Evolutionary conservation across 2,329 filamentous ascomycete genomes (phyloP), one percentile per base, ranked within the genome.

Genomic region (Phaeosphaeria sp.): DNA sequence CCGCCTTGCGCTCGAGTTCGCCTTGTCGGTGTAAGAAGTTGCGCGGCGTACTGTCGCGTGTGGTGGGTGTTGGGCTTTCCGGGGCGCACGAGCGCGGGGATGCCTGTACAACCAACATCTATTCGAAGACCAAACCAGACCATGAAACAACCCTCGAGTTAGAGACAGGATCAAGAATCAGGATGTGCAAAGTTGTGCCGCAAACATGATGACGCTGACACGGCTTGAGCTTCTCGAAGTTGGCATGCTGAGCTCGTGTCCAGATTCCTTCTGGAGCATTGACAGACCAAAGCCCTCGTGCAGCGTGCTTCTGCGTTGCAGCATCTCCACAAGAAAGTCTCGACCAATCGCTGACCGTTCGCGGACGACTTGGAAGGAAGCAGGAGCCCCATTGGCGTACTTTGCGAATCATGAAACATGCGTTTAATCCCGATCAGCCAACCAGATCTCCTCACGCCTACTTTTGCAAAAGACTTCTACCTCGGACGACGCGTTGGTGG

Each of bases 401-500:
- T 44, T 39, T 51, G 33, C 30, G 42, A 50, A 53, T 36, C 24
- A 36, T 56, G 57, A 60, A 60, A 60, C 57, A 47, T 36, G 24
- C 42, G 24, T 27, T 42, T 25, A 46, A 20, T 36, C 49, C 36
- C 39, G 27, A 24, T 9, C 49, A 52, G 9, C 57, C 50, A 60
- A 56, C 49, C 51, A 55, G 21, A 42, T 15, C 42, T 3, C 43
- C n/a, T 9, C 25, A 27, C 25, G 25, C 25, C 49, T 5, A 40
- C 18, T 55, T 42, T 44, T 17, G 30, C 25, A 49, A 53, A 55
- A 21, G n/a, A n/a, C 21, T 25, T 33, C 48, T 36, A 33, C 27
- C 56, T 44, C 40, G 44, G 48, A 45, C 53, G 39, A 36, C 20
- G 47, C 43, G 48, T 58, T 55, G 58, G 57, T 58, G 60, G 57